Evolutionary conservation across 768 basidiomycete genomes (phyloP), one percentile per base, ranked within the genome.

Genomic region (Mycena rebaudengoi): DNA sequence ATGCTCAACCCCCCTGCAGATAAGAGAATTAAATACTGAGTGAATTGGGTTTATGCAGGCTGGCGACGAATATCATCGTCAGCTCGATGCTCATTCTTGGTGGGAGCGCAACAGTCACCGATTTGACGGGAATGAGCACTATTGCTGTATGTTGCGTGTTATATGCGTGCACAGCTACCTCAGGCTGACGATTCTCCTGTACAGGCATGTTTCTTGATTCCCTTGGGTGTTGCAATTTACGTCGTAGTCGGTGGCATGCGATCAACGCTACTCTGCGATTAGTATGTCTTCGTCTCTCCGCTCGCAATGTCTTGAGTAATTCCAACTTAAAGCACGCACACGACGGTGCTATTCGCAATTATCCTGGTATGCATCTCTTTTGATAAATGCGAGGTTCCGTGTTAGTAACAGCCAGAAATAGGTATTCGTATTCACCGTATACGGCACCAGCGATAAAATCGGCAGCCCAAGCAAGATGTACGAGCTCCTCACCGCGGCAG

Each of bases 41-140:
- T 20, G 33, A 16, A 14, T 21, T 51, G 46, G 32, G n/a, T 45
- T 35, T 28, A 40, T 49, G 26, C 50, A 88, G 88, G n/a, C 80
- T 98, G 8, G 90, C 92, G 3, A 96, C 96, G 32, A 96, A 96
- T 75, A 82, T 97, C 58, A 92, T 96, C 70, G 95, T 96, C n/a
- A 93, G 91, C 49, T 92, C 90, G 12, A 93, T 91, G 90, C 80
- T 90, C 26, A 87, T 90, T 64, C 84, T 92, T 11, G 92, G 92
- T 7, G 90, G 91, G 4, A 91, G 92, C 0, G 96, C 96, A 0
- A 96, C 96, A 1, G 95, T 98, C 43, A 90, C 89, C 0, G 88
- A 88, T 66, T 74, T 98, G 64, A 96, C 96, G 0, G 96, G 95
- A 0, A 97, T 97, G 91, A 87, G 80, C 72, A 97, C 94, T 16